Evolutionary conservation across 352 stramenopile genomes (phyloP).

Genomic region (Pythium coloratum): DNA sequence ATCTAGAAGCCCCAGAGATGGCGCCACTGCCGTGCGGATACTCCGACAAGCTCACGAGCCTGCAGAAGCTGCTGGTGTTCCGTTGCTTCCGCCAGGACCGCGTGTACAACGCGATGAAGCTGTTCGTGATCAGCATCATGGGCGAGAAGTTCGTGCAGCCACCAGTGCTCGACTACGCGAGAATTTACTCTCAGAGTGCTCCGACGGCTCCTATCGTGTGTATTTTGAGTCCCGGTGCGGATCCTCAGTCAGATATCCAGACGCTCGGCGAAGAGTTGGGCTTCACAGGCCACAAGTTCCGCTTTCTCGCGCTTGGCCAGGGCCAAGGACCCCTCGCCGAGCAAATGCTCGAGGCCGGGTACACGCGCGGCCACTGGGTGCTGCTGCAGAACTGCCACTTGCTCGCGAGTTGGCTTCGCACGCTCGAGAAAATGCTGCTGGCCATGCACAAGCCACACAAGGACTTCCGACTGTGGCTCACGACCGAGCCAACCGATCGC

Average conservation of each 20-base stretch:
- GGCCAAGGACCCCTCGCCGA: conserved; percentile 93
- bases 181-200: conserved; percentile 91
- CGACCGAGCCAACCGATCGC: conserved; percentile 93
- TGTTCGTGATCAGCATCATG: conserved; percentile 92
- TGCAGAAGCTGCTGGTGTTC: conserved; percentile 93
- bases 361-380: conserved; percentile 87
- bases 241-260: conserved; percentile 95
- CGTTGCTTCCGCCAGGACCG: conserved; percentile 94
- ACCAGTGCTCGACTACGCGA: conserved; percentile 92
- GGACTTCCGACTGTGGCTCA: conserved; percentile 95
- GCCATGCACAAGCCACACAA: conserved; percentile 91
- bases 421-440: conserved; percentile 92
- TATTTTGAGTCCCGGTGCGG: conserved; percentile 92
- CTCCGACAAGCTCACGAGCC: conserved; percentile 65
- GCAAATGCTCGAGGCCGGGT: conserved; percentile 92
- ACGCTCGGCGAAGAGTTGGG: conserved; percentile 90
- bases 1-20: conserved; percentile 90
- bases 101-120: conserved; percentile 95
- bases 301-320: conserved; percentile 93
- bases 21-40: conserved; percentile 82
- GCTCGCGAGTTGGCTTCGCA: conserved; percentile 91
- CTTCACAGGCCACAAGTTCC: conserved; percentile 90
- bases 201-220: conserved; percentile 92
- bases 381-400: conserved; percentile 96
- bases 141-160: conserved; percentile 95